Conservation (phyloP, 148 eudicot species). For the Spergularia bocconei region DNA sequence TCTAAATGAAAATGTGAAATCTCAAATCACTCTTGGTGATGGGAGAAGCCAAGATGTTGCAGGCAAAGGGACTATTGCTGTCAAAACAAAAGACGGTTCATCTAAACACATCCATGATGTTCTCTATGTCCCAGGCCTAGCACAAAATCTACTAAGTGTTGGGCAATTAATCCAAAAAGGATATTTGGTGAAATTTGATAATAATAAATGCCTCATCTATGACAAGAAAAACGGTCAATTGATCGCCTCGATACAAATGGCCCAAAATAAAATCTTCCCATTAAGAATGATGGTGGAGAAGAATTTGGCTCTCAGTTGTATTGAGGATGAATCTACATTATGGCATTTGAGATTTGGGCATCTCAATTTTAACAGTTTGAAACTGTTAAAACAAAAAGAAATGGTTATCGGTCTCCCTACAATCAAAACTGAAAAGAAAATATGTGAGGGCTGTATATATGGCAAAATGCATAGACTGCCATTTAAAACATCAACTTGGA, state of each 20-base stretch:
- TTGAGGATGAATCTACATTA: not conserved
- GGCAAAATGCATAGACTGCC: no score
- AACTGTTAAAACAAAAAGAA: conserved; percentile 1
- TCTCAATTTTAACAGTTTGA: not conserved
- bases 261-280: conserved; percentile 3
- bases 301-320: not conserved
- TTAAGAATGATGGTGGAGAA: not conserved
- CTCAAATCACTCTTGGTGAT: conserved; percentile 7
- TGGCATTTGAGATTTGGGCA: not conserved
- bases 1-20: not conserved
- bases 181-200: conserved; percentile 3
- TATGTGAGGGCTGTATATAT: no score
- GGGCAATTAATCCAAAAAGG: conserved; percentile 8
- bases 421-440: no score
- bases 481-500: no score
- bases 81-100: not conserved
- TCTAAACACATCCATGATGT: conserved; percentile 5
- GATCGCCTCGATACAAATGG: not conserved
- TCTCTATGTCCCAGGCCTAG: conserved; percentile 1
- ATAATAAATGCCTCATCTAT: not conserved
- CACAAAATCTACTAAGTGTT: conserved; percentile 16
- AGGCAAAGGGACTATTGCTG: not conserved
- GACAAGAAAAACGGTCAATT: conserved; percentile 10
- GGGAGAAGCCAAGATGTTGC: conserved; percentile 6
- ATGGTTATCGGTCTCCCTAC: not conserved